Evolutionary conservation across 352 stramenopile genomes (phyloP).

Genomic region (Pythium monospermum): DNA sequence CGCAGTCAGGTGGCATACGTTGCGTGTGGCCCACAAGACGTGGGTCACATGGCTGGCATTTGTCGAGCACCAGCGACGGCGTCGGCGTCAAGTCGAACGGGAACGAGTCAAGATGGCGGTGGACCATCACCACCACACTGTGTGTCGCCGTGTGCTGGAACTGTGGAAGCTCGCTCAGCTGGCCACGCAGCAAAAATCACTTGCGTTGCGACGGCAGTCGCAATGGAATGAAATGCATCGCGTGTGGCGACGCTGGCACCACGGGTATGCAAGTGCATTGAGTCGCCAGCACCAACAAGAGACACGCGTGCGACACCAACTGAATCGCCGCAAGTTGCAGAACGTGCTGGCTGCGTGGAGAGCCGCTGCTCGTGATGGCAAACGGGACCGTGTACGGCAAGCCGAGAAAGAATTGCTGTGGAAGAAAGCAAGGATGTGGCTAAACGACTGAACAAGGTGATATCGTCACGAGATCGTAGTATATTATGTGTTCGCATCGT

Average conservation of each 20-base stretch:
- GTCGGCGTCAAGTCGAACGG: constrained; percentile 23
- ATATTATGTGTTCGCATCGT: too few relatives aligned
- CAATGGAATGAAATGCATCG: constrained; percentile 27
- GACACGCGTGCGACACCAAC: background rate
- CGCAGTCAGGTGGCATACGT: constrained; percentile 34
- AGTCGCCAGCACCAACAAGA: constrained; percentile 6
- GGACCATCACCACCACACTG: constrained; percentile 20
- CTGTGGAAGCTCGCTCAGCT: constrained; percentile 8
- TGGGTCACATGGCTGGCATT: constrained; percentile 43
- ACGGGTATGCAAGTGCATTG: background rate
- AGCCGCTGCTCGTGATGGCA: constrained; percentile 20
- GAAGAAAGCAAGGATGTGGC: constrained; percentile 59
- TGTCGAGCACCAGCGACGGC: constrained; percentile 16
- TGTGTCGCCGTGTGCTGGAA: constrained; percentile 11
- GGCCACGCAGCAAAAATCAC: constrained; percentile 13
- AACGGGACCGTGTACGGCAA: constrained; percentile 24
- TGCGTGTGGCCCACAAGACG: constrained; percentile 31
- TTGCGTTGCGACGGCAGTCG: constrained; percentile 28
- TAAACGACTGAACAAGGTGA: constrained; percentile 31
- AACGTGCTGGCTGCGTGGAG: constrained; percentile 31
- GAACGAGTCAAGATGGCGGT: constrained; percentile 13
- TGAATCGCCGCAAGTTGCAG: constrained; percentile 16
- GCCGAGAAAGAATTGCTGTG: constrained; percentile 53
- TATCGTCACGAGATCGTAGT: background rate
- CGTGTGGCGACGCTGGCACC: constrained; percentile 15